These are phyloP conservation scores for Ilyonectria sp. DNA, from an alignment of 2,329 filamentous ascomycete species.

Conservation along the genomic window DNA sequence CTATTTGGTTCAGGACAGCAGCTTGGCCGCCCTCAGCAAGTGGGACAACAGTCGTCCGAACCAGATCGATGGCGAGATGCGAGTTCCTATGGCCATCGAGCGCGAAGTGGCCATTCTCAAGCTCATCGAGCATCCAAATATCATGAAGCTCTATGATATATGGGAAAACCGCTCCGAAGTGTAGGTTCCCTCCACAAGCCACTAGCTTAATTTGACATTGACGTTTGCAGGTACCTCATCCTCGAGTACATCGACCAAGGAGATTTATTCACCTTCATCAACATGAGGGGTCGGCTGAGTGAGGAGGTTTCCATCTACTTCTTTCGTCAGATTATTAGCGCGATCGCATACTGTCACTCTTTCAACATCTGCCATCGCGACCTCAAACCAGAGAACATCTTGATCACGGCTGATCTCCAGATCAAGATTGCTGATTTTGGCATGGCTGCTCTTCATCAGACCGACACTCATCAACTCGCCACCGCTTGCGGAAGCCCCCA, in stretches of 20 bases:
- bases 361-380: slow-evolving; percentile 98
- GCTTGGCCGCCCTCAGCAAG: slow-evolving; percentile 85
- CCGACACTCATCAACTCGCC: slow-evolving; percentile 81
- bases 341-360: slow-evolving; percentile 91
- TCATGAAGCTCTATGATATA: slow-evolving; percentile 94
- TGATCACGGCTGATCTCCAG: slow-evolving; percentile 81
- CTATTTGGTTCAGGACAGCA: slow-evolving; percentile 86
- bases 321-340: slow-evolving; percentile 94
- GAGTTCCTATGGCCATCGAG: slow-evolving; percentile 91
- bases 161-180: slow-evolving; percentile 98
- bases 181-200: slow-evolving; percentile 67
- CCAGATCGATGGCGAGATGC: slow-evolving; percentile 72
- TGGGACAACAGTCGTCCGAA: slow-evolving; percentile 74
- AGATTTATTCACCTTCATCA: slow-evolving; percentile 91
- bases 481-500: slow-evolving; percentile 97
- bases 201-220: slow-evolving; percentile 10
- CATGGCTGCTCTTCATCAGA: slow-evolving; percentile 93
- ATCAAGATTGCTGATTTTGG: slow-evolving; percentile 98
- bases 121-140: slow-evolving; percentile 93
- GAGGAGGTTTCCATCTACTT: slow-evolving; percentile 88
- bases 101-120: slow-evolving; percentile 98
- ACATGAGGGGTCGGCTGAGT: slow-evolving; percentile 77
- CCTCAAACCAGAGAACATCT: slow-evolving; percentile 96
- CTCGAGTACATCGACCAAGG: slow-evolving; percentile 88
- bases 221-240: slow-evolving; percentile 82